Conservation (phyloP, 176 grass and related monocot species). For the Oryza punctata region DNA sequence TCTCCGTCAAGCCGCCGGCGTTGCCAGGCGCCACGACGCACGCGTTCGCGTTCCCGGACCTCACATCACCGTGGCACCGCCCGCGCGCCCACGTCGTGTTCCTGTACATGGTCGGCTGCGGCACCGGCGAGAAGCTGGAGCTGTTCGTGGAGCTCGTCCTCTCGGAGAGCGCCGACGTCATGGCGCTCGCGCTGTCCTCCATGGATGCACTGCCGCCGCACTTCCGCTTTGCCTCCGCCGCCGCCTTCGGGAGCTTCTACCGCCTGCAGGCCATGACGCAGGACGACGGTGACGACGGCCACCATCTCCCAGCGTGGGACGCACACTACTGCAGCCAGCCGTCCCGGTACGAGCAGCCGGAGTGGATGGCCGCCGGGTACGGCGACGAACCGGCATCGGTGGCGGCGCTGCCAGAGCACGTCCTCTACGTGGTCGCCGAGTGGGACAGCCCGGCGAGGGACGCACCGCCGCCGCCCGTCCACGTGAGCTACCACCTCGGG, state of each 20-base stretch:
- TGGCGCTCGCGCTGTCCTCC: background rate
- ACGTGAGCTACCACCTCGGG: constrained; percentile 16
- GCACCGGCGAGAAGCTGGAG: background rate
- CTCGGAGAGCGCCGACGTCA: background rate
- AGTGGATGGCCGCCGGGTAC: background rate
- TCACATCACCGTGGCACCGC: background rate
- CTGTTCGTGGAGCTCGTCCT: constrained; percentile 10
- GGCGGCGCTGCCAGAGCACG: background rate
- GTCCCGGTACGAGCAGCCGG: background rate
- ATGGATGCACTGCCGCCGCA: background rate
- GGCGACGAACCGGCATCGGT: background rate
- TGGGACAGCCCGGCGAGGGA: background rate
- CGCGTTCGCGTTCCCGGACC: constrained; percentile 20
- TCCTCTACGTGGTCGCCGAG: constrained; percentile 11
- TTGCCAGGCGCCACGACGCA: background rate
- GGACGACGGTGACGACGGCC: background rate
- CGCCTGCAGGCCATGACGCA: background rate
- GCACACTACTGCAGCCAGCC: constrained; percentile 1
- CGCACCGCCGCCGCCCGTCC: background rate
- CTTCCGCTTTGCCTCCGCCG: constrained; percentile 1
- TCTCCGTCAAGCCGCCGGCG: background rate
- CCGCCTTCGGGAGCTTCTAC: constrained; percentile 8
- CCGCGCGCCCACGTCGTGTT: constrained; percentile 1
- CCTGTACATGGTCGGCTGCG: background rate
- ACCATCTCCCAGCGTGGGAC: background rate